Evolutionary conservation across 2,329 filamentous ascomycete genomes (phyloP), one percentile per base, ranked within the genome.

Genomic region (Capronia coronata): DNA sequence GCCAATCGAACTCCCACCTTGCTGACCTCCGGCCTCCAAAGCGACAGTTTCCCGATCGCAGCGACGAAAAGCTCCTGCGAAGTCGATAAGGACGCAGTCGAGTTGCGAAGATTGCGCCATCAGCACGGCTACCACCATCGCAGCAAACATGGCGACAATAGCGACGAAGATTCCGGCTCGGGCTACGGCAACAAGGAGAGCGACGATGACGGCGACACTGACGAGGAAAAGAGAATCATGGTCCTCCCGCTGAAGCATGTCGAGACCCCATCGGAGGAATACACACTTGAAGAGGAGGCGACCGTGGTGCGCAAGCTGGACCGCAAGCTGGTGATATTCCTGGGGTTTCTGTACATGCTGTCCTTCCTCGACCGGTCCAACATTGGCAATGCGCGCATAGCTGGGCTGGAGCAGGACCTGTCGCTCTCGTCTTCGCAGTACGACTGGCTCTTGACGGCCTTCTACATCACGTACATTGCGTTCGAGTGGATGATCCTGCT

Each of bases 361-460:
- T 85, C 83, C 55, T 95, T 94, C 64, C 69, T 95, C 57, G 89
- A 95, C 66, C 77, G 89, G 58, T 90, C 86, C 14, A 94, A 79
- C 62, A 78, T 79, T 54, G 79, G 79, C 39, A 82, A 83, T 64
- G 79, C 79, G n/a, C 75, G 74, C 50, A 76, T 82, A 45, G 79
- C 79, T 5, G 79, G 79, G 8, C 64, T 83, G 8, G 67, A 68
- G 32, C 65, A 71, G 1, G 78, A 82, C 59, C 65, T 83, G 16
- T 61, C 68, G 2, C 67, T 83, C n/a, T 73, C 70, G 27, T 74
- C 75, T 41, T 62, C 66, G 13, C 76, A 82, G 60, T 82, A 80
- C 64, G 72, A 80, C 62, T 81, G 78, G 78, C 68, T 82, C 7
- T 69, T 82, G 22, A 80, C 76, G 34, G 75, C 75, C 0, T 83